Base-by-base conservation (phyloP, 139 green algal species). In the Chlorella sorokiniana region DNA sequence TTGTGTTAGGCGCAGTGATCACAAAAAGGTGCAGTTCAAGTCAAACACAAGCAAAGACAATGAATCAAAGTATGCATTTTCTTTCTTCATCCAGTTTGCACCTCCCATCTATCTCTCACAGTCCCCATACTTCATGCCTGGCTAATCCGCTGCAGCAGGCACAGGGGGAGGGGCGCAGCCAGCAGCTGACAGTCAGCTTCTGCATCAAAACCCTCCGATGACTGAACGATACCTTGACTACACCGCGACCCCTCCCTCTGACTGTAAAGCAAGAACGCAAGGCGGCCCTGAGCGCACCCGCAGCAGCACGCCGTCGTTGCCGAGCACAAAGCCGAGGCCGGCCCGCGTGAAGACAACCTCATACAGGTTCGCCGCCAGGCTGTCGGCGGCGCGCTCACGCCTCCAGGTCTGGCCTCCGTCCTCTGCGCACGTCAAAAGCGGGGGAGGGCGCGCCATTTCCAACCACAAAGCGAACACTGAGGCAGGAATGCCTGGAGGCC, bases 341-440 rank as follows among this genome's bases (percentile, higher is more conserved):
- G 20, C 81, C n/a, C 68, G 62, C 42, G 61, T 83, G 84, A 97
- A 99, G 82, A 96, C 95, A 29, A 99, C 90, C 23, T 89, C 91
- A 81, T 99, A 99, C 76, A 99, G 89, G 92, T 99, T 99, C 63
- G 89, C 97, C n/a, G 95, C 91, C 48, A 99, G 79, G 2, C 93
- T 63, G 80, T 99, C 96, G 29, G 92, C 92, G 11, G 84, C 84
- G 62, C 78, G 52, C 85, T 98, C 96, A 40, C 97, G 91, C 88
- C 96, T 97, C 95, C 96, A 99, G 6, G 68, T 92, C 86, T 97
- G 96, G 69, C 97, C 97, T n/a, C 90, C 93, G 77, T 99, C 95
- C 25, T 85, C 83, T 35, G 80, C 48, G 61, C 61, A 68, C 2
- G n/a, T 2, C 4, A 37, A 38, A 22, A 29, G 20, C 11, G 7